These are phyloP conservation scores for Emmonsiellopsis sp. DNA, from an alignment of 2,329 filamentous ascomycete species.

Conservation along the genomic window DNA sequence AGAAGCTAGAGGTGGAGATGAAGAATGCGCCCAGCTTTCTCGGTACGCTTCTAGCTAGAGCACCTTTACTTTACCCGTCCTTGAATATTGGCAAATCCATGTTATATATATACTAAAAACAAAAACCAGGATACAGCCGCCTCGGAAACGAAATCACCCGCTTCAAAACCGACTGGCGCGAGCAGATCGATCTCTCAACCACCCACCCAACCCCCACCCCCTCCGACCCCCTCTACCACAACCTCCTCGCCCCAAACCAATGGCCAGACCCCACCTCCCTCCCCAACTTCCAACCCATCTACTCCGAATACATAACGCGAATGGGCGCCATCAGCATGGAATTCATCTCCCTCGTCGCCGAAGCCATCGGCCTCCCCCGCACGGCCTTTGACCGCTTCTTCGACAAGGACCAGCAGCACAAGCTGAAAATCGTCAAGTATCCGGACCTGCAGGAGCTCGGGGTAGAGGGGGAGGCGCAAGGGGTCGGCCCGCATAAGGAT, in stretches of 20 bases:
- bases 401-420: conserved; percentile 64
- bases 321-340: conserved; percentile 65
- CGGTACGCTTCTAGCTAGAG: conserved; percentile 47
- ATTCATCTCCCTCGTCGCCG: conserved; percentile 74
- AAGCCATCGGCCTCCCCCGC: conserved; percentile 64
- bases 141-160: conserved; percentile 58
- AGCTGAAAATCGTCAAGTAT: conserved; percentile 83
- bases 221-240: conserved; percentile 59
- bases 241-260: conserved; percentile 67
- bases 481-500: conserved; percentile 73
- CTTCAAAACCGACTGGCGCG: conserved; percentile 65
- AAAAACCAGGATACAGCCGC: conserved; percentile 27
- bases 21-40: conserved; percentile 65
- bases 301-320: conserved; percentile 63
- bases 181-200: conserved; percentile 80
- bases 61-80: too few species aligned
- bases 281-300: conserved; percentile 59
- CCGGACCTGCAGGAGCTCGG: conserved; percentile 60
- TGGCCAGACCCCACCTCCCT: conserved; percentile 61
- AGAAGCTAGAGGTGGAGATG: conserved; percentile 70
- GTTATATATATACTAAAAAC: conserved; percentile 45
- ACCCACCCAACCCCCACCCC: conserved; percentile 59
- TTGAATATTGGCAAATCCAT: too few species aligned
- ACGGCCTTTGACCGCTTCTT: conserved; percentile 72
- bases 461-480: conserved; percentile 37